These are phyloP conservation scores for Fraxinus floribunda DNA, from an alignment of 305 asterid genomes.

Conservation along the genomic window DNA sequence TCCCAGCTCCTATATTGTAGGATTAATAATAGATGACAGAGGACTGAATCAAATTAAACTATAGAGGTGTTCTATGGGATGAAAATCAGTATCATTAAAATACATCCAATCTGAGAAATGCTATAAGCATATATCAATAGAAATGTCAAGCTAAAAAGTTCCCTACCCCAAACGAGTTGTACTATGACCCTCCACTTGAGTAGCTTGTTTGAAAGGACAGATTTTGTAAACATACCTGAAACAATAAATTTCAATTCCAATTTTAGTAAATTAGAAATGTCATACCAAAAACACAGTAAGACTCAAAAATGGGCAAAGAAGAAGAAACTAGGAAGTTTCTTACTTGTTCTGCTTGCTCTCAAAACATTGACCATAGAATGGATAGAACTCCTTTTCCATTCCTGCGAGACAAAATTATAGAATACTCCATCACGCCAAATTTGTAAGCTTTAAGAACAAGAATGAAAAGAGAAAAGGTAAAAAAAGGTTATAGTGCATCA, in stretches of 20 bases:
- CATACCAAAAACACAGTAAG: constrained; percentile 7
- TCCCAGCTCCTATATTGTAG: constrained; percentile 72
- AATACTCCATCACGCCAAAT: constrained; percentile 6
- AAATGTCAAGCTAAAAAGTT: constrained; percentile 7
- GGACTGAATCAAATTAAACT: constrained; percentile 3
- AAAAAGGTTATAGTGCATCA: constrained; percentile 4
- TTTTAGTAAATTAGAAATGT: background rate
- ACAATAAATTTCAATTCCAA: constrained; percentile 21
- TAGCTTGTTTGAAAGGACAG: constrained; percentile 91
- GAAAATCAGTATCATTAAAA: background rate
- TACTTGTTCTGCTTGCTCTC: constrained; percentile 91
- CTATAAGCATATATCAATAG: background rate
- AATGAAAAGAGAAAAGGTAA: background rate
- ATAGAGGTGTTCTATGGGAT: background rate
- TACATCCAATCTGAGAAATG: background rate
- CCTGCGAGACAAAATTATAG: constrained; percentile 53
- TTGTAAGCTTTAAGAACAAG: background rate
- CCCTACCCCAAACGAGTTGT: constrained; percentile 88
- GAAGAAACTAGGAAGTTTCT: constrained; percentile 25
- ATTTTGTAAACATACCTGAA: constrained; percentile 85
- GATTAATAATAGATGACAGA: constrained; percentile 21
- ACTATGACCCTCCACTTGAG: constrained; percentile 90
- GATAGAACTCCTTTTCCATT: constrained; percentile 81
- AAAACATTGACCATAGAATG: constrained; percentile 84
- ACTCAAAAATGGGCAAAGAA: constrained; percentile 14